Conservation (phyloP, 2,329 filamentous ascomycete genomes). For the Neopestalotiopsis sp. region DNA sequence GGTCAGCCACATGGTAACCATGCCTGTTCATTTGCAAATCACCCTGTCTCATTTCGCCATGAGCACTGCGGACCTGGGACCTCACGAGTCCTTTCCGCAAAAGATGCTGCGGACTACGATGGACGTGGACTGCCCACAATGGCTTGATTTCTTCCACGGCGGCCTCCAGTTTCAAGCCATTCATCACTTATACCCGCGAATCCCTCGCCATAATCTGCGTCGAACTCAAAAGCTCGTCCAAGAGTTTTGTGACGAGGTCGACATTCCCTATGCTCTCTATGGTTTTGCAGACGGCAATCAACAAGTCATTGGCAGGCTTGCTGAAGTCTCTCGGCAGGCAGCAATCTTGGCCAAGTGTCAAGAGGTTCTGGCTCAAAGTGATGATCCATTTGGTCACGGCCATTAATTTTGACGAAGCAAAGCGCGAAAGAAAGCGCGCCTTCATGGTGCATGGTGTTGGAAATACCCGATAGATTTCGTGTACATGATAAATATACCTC, state of each 20-base stretch:
- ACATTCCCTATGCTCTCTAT: constrained; percentile 84
- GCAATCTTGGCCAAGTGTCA: constrained; percentile 79
- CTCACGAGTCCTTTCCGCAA: constrained; percentile 85
- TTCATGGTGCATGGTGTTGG: too few relatives aligned
- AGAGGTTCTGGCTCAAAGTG: constrained; percentile 46
- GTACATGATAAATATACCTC: too few relatives aligned
- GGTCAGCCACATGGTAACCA: constrained; percentile 80
- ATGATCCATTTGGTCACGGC: constrained; percentile 35
- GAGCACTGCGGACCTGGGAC: constrained; percentile 86
- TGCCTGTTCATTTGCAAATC: constrained; percentile 87
- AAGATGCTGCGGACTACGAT: constrained; percentile 92
- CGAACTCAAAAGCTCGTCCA: constrained; percentile 76
- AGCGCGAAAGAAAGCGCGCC: too few relatives aligned
- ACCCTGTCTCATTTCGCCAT: constrained; percentile 93
- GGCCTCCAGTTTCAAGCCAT: constrained; percentile 90
- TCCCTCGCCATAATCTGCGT: constrained; percentile 85
- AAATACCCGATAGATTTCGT: too few relatives aligned
- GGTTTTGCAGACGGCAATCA: constrained; percentile 86
- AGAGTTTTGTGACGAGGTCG: constrained; percentile 82
- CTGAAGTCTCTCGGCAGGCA: constrained; percentile 81
- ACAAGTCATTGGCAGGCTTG: constrained; percentile 76
- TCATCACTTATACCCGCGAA: constrained; percentile 83
- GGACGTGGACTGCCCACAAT: constrained; percentile 87
- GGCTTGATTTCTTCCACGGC: constrained; percentile 89
- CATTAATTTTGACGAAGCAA: constrained; percentile 25